Conservation (phyloP, 768 basidiomycete genomes). For the Porpolomopsis calyptriformis region DNA sequence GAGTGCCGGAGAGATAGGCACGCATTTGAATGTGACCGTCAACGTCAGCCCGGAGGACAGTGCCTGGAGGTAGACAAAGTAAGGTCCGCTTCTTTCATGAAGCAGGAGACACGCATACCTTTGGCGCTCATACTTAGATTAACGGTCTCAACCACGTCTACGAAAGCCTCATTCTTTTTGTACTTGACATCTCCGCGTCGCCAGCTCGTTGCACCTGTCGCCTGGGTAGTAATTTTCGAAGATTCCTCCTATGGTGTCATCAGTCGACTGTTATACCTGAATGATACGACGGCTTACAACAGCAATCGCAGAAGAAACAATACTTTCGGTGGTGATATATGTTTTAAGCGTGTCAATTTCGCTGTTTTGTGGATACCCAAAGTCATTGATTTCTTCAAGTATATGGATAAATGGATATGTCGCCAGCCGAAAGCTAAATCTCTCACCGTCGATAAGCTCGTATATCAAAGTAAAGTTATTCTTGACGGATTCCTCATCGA, state of each 20-base stretch:
- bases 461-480: slow-evolving; percentile 99
- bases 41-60: slow-evolving; percentile 87
- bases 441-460: slow-evolving; percentile 89
- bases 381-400: slow-evolving; percentile 80
- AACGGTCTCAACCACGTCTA: slow-evolving; percentile 97
- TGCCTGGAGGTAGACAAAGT: slow-evolving; percentile 38
- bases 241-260: slow-evolving; percentile 69
- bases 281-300: slow-evolving; percentile 40
- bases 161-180: slow-evolving; percentile 99
- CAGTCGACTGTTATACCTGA: slow-evolving; percentile 3
- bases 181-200: slow-evolving; percentile 92
- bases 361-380: slow-evolving; percentile 98
- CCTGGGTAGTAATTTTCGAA: slow-evolving; percentile 93
- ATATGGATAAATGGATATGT: neutral
- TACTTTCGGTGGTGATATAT: slow-evolving; percentile 96
- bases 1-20: slow-evolving; percentile 91
- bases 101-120: slow-evolving; percentile 36
- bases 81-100: neutral
- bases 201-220: slow-evolving; percentile 96
- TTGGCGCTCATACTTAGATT: slow-evolving; percentile 97
- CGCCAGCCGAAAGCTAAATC: neutral
- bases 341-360: slow-evolving; percentile 96
- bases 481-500: slow-evolving; percentile 97
- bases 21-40: slow-evolving; percentile 98
- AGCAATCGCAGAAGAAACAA: slow-evolving; percentile 76